Base-by-base conservation (phyloP, 2,329 filamentous ascomycete genomes). In the Hymenotorrendiella dingleyae region DNA sequence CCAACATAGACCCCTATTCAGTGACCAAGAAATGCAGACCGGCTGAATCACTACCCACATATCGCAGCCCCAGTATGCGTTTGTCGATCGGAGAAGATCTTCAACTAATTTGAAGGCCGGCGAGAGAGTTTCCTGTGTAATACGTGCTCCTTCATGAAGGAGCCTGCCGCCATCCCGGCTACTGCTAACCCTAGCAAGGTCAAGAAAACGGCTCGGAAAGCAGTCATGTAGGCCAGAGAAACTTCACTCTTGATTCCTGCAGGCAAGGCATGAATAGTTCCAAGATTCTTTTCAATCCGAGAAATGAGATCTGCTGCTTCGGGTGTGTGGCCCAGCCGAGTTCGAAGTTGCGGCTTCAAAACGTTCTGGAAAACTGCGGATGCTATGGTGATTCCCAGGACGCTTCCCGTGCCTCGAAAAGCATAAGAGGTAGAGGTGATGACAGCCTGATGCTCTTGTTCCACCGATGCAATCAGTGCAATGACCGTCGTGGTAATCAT, bases 341-440 rank as follows among this genome's bases (percentile, higher is more conserved):
- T 21, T 8, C 22, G 10, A 14, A 42, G 26, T 17, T 42, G 14
- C 14, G 40, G 6, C 10, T 11, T 29, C n/a, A 42, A 16, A 4
- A 21, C n/a, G 10, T 23, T 47, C 32, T 52, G 48, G 11, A 54
- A 48, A n/a, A 45, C 43, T 4, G 42, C 23, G 14, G 35, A 39
- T 11, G 48, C 37, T 19, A 47, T 11, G 0, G 76, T 79, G 3
- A 78, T 79, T 35, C 76, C 75, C 47, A 86, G 64, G 14, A 80
- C 82, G 40, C 88, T 69, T 8, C 84, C 86, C 1, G 89, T 70
- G 2, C 80, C 82, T 29, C 85, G 78, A 68, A 90, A 89, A 14
- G 89, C 74, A 62, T 89, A 90, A 12, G 78, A 84, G 60, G 83
- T 87, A 8, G 85, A 84, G 16, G 85, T 83, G 3, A 80, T 82